Conservation (phyloP, 1,284 basidiomycete species). For the Dichomitus squalens region DNA sequence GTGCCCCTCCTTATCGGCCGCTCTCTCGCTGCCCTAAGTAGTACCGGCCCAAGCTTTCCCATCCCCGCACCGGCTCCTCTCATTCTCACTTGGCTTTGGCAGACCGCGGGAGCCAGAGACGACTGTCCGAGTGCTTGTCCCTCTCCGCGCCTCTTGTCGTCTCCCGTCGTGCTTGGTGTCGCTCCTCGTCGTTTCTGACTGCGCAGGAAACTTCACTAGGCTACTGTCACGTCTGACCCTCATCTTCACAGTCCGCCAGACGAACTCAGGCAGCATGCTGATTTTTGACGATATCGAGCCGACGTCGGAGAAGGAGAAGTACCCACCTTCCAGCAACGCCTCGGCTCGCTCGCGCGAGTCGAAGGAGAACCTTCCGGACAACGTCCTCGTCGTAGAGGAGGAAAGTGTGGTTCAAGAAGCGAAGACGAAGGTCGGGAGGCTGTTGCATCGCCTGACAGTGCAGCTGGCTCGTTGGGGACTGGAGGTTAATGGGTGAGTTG, state of each 20-base stretch:
- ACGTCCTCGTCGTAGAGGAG: constrained; percentile 5
- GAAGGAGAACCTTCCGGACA: constrained; percentile 1
- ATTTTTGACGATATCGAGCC: constrained; percentile 3
- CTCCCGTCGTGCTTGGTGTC: not conserved
- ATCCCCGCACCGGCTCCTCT: not conserved
- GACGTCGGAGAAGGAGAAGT: constrained; percentile 8
- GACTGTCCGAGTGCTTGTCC: not conserved
- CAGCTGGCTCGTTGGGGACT: constrained; percentile 29
- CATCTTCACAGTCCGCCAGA: not conserved
- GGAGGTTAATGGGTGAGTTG: constrained; percentile 32
- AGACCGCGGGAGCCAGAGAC: not conserved
- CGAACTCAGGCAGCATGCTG: constrained; percentile 4
- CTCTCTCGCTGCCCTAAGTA: not conserved
- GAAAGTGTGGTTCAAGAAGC: constrained; percentile 16
- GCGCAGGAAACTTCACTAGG: not conserved
- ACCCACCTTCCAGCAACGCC: constrained; percentile 1
- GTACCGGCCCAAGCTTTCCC: not conserved
- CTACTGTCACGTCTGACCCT: not conserved
- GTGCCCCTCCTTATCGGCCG: not conserved
- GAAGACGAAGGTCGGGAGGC: constrained; percentile 9
- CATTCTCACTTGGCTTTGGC: not conserved
- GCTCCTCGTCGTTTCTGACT: too few relatives aligned
- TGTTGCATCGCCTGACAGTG: constrained; percentile 15
- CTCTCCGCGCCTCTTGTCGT: not conserved
- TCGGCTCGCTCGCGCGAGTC: constrained; percentile 3